Conservation (phyloP, 179 eudicot genomes). For the Amaranthus tricolor region DNA sequence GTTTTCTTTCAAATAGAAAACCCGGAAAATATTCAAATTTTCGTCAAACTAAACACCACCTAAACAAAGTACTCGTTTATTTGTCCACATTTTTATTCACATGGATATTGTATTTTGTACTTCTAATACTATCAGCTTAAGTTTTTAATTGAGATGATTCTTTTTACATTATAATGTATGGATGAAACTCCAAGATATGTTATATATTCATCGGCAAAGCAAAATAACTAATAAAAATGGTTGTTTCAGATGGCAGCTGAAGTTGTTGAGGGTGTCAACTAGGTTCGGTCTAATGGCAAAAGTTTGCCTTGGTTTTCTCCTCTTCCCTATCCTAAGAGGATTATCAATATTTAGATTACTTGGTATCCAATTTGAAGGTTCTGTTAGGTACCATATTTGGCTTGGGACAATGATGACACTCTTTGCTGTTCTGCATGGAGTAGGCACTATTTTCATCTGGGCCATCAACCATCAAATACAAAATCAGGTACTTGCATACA, state of each 20-base stretch:
- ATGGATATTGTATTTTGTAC: no score
- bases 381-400: conserved; percentile 80
- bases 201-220: no score
- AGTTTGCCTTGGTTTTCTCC: conserved; percentile 67
- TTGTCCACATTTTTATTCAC: no score
- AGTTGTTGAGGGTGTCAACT: conserved; percentile 47
- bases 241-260: conserved; percentile 70
- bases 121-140: no score
- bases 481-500: conserved; percentile 45
- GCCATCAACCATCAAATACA: conserved; percentile 49
- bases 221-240: neutral
- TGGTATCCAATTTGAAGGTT: conserved; percentile 77
- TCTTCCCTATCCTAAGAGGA: conserved; percentile 70
- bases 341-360: conserved; percentile 51
- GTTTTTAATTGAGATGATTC: no score
- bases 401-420: conserved; percentile 59
- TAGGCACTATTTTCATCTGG: conserved; percentile 78
- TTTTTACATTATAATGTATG: no score
- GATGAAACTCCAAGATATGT: no score
- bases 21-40: no score
- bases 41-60: no score
- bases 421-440: conserved; percentile 69
- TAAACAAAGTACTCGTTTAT: no score
- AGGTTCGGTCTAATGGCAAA: conserved; percentile 68
- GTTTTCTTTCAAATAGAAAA: no score